Percentiles rank a stretch among this genome's conserved stretches.
Evolutionary conservation across 495 filamentous ascomycete genomes (phyloP).

Genomic region (Geoglossum glabrum): DNA sequence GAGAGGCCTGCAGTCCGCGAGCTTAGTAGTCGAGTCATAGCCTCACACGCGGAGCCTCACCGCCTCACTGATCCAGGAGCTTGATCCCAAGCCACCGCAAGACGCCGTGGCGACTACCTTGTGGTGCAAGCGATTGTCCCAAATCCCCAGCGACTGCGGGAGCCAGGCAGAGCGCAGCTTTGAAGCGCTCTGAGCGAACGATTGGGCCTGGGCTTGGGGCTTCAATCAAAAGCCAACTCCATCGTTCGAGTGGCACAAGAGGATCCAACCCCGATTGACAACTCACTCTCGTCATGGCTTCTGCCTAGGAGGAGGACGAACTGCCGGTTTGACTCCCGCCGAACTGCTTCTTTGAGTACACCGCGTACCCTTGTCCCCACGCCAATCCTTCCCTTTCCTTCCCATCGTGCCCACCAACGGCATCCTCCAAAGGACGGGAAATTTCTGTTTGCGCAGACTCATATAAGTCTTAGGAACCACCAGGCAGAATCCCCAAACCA

Average conservation of each 20-base stretch:
- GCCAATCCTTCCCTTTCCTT: not conserved
- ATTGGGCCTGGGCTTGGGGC: not conserved
- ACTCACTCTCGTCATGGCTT: not conserved
- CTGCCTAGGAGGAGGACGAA: not conserved
- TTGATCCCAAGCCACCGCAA: not conserved
- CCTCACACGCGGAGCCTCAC: constrained; percentile 1
- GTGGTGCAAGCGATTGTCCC: not conserved
- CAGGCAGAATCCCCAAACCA: not conserved
- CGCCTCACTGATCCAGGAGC: not conserved
- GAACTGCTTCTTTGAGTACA: not conserved
- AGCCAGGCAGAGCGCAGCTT: not conserved
- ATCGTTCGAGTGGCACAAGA: not conserved
- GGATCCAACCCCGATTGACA: not conserved
- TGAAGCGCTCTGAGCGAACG: not conserved
- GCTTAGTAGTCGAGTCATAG: constrained; percentile 1
- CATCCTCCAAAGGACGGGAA: not conserved
- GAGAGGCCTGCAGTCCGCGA: not conserved
- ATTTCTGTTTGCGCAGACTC: not conserved
- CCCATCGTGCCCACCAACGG: not conserved
- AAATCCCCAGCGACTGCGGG: not conserved
- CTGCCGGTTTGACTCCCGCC: not conserved
- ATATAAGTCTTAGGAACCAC: not conserved
- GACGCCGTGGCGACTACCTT: not conserved
- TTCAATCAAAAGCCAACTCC: not conserved
- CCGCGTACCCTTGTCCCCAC: not conserved